Base-by-base conservation (phyloP, 2,329 filamentous ascomycete genomes). In the Thelonectria discophora region DNA sequence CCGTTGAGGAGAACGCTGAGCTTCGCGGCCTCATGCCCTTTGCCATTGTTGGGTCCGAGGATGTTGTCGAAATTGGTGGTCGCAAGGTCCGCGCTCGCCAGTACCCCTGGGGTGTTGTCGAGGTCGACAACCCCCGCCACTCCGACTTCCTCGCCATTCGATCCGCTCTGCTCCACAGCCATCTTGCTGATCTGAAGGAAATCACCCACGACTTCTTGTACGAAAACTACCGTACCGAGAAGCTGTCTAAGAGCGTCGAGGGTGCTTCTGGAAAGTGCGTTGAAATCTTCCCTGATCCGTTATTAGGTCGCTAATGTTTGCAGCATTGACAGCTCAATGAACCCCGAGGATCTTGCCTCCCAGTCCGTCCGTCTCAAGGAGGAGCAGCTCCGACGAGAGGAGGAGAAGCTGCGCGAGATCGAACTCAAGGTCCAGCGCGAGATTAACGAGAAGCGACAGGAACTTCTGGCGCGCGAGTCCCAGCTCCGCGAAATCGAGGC, bases 181-280 rank as follows among this genome's bases (percentile, higher is more conserved):
- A 99, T 84, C 83, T 99, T 76, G 95, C 95, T 64, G 95, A 99
- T 79, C 83, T 99, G 74, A 99, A 99, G 89, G 95, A 99, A 81
- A 99, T 99, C 77, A 99, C 95, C 54, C 95, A 99, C 80, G 95
- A 99, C 81, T 99, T 99, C 90, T 84, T 99, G 68, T 99, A 99
- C 83, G 95, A 99, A 80, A 99, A 99, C 84, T 99, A 99, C 87
- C 93, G 95, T 93, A 99, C 95, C 76, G 95, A 99, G 91, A 98
- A 98, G 86, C 91, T 99, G 74, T 97, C 92, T 85, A 99, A 98
- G 92, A 97, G 93, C 78, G 95, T 99, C 72, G 94, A 97, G 77
- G 92, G 92, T 78, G 91, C 92, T 81, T 86, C 88, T 80, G 87
- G 88, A 87, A 88, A 88, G 93, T 97, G 72, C 93, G 93, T 63